phyloP scores from a whole-genome alignment of 2,329 filamentous ascomycete genomes.

The Microascus cirrosus region DNA sequence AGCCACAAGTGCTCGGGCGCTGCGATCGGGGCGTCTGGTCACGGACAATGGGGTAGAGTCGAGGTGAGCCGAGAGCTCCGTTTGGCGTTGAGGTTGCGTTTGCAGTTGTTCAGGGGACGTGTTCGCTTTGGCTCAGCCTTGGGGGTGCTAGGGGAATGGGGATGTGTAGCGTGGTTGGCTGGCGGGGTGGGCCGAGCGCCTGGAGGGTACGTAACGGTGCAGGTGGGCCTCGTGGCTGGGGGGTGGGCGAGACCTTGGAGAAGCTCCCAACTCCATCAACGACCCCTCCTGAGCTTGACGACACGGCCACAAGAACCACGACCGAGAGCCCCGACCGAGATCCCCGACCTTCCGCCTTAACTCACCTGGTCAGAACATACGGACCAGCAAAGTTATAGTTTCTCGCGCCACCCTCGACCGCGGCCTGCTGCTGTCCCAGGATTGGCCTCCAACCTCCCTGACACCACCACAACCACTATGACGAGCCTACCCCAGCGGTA shows the following conservation, averaged over 20 bases:
- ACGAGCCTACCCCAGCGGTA: not conserved
- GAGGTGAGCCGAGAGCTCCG: not conserved
- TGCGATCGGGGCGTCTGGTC: not conserved
- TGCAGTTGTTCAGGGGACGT: not conserved
- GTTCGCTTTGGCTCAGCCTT: not conserved
- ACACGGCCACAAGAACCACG: no score
- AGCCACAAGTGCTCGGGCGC: not conserved
- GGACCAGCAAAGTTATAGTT: no score
- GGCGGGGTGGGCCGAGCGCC: not conserved
- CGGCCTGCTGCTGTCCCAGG: not conserved
- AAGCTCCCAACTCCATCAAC: no score
- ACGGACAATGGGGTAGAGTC: not conserved
- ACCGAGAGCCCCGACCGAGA: no score
- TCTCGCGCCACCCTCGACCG: not conserved
- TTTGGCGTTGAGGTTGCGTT: not conserved
- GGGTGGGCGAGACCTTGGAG: not conserved
- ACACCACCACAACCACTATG: not conserved
- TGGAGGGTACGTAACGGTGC: not conserved
- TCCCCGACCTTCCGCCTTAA: no score
- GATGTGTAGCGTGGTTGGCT: not conserved
- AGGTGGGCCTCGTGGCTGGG: not conserved
- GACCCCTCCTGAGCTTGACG: no score
- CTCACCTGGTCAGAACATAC: no score
- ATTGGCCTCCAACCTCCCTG: not conserved
- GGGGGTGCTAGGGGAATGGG: not conserved